A percentile compares a stretch with the other conserved stretches of the same genome.
phyloP scores from a whole-genome alignment of 305 asterid genomes.

The Fraxinus paxiana region DNA sequence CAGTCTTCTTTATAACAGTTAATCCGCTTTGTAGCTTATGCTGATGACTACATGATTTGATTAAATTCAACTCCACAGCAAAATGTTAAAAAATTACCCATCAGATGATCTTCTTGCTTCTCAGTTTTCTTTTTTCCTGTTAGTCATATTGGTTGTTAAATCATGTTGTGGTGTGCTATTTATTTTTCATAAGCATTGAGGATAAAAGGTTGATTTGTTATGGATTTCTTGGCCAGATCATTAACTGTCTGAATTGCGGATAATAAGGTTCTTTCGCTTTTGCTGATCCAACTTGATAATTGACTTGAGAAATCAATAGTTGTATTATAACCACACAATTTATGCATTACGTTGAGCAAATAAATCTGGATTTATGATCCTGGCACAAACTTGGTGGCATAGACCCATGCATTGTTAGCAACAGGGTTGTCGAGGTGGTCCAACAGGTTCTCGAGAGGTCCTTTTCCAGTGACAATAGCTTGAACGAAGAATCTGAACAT shows the following conservation, averaged over 20 bases:
- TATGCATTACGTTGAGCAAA: not conserved
- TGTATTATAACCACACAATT: not conserved
- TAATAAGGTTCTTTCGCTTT: not conserved
- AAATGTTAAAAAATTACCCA: not conserved
- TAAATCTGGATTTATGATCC: conserved; percentile 41
- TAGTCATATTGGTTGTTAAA: not conserved
- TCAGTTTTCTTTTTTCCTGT: not conserved
- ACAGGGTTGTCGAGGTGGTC: conserved; percentile 82
- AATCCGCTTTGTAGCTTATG: not conserved
- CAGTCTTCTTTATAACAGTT: not conserved
- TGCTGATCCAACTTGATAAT: not conserved
- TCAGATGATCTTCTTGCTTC: not conserved
- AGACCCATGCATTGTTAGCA: conserved; percentile 82
- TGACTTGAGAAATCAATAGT: conserved; percentile 9
- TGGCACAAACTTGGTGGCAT: conserved; percentile 75
- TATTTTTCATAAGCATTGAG: not conserved
- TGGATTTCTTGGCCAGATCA: not conserved
- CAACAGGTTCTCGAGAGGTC: conserved; percentile 61
- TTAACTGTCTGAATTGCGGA: not conserved
- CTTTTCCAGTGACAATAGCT: conserved; percentile 62
- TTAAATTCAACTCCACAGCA: not conserved
- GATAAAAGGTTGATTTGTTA: not conserved
- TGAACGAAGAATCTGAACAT: conserved; percentile 71
- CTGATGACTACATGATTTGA: not conserved
- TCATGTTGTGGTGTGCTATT: not conserved